Conservation (phyloP, 805 yeast species). For the Scheffersomyces stipitis region DNA sequence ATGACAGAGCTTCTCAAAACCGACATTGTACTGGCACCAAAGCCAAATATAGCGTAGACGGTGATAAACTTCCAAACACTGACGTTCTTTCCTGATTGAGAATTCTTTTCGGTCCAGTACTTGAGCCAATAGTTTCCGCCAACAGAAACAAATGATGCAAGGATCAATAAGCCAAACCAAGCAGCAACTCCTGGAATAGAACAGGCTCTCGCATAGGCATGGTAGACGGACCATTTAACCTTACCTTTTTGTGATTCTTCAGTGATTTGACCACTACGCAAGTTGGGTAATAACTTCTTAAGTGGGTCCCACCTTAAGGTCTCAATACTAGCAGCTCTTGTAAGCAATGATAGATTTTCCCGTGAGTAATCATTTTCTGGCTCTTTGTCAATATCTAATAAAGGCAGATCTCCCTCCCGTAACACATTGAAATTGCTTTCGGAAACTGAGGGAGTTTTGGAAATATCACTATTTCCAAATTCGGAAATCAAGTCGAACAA, state of each 20-base stretch:
- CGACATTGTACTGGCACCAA: slow-evolving; percentile 12
- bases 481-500: slow-evolving; percentile 37
- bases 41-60: slow-evolving; percentile 16
- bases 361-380: slow-evolving; percentile 10
- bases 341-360: slow-evolving; percentile 6
- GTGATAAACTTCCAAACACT: slow-evolving; percentile 17
- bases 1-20: slow-evolving; percentile 18
- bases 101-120: slow-evolving; percentile 25
- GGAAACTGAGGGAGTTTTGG: background rate
- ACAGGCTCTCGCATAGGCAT: slow-evolving; percentile 22
- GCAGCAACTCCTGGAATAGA: slow-evolving; percentile 48
- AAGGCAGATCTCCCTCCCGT: background rate
- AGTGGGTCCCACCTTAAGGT: slow-evolving; percentile 49
- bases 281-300: slow-evolving; percentile 26
- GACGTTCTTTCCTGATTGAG: slow-evolving; percentile 14
- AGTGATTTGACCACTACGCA: slow-evolving; percentile 40
- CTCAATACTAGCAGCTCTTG: slow-evolving; percentile 49
- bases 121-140: slow-evolving; percentile 23
- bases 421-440: background rate
- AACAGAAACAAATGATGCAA: slow-evolving; percentile 10
- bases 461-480: slow-evolving; percentile 30
- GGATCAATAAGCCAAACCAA: slow-evolving; percentile 32
- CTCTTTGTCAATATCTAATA: slow-evolving; percentile 7
- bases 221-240: slow-evolving; percentile 23
- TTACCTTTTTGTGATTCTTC: slow-evolving; percentile 17